Evolutionary conservation across 768 basidiomycete species (phyloP).

Genomic region (Galerina sulciceps): DNA sequence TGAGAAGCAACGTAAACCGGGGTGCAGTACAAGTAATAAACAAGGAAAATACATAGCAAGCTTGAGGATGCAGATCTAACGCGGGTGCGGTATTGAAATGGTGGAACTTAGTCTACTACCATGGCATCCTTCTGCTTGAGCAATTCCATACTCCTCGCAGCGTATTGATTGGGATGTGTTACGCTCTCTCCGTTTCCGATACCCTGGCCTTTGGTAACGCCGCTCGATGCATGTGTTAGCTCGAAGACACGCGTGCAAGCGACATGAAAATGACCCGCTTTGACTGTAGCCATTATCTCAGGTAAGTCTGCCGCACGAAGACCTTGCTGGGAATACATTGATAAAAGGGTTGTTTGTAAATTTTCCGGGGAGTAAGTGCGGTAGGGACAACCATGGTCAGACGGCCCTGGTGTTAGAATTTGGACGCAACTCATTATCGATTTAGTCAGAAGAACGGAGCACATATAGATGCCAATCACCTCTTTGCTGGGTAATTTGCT

Average conservation of each 20-base stretch:
- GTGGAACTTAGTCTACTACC: conserved; percentile 36
- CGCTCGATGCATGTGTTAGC: conserved; percentile 74
- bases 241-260: conserved; percentile 98
- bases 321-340: conserved; percentile 67
- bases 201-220: conserved; percentile 90
- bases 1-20: too few species aligned
- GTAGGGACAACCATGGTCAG: conserved; percentile 91
- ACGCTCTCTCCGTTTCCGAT: conserved; percentile 85
- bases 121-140: conserved; percentile 46
- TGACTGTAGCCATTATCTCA: conserved; percentile 83
- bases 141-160: conserved; percentile 73
- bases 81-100: too few species aligned
- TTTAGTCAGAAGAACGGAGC: neutral
- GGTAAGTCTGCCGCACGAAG: conserved; percentile 71
- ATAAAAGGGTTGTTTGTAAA: conserved; percentile 74
- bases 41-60: too few species aligned
- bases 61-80: too few species aligned
- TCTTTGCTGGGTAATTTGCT: conserved; percentile 93
- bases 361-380: conserved; percentile 87
- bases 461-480: conserved; percentile 41
- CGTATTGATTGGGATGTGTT: conserved; percentile 93
- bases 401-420: conserved; percentile 68
- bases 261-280: conserved; percentile 85
- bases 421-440: conserved; percentile 76
- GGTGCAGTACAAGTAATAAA: too few species aligned